A percentile compares a stretch with the other conserved stretches of the same genome.
phyloP scores from a whole-genome alignment of 1,284 basidiomycete species.

The Pterula multifida region DNA sequence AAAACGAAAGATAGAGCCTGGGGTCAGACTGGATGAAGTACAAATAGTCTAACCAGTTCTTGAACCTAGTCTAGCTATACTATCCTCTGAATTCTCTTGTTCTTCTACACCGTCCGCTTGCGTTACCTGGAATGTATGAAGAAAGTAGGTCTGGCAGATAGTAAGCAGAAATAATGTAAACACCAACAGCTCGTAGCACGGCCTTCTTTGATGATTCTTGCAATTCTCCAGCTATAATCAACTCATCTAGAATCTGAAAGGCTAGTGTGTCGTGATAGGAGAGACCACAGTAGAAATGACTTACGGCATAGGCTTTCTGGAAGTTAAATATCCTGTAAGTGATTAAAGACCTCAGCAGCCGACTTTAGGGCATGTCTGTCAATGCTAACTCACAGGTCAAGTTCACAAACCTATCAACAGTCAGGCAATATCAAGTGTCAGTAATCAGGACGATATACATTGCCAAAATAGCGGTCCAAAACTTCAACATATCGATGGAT shows the following conservation, averaged over 20 bases:
- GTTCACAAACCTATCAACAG: conserved; percentile 73
- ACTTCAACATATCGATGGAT: conserved; percentile 99
- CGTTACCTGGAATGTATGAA: conserved; percentile 41
- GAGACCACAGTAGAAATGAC: conserved; percentile 14
- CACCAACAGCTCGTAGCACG: conserved; percentile 73
- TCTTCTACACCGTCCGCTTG: conserved; percentile 73
- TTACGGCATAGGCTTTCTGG: conserved; percentile 90
- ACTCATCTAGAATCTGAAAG: conserved; percentile 83
- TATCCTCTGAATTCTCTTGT: conserved; percentile 71
- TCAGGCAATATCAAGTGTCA: conserved; percentile 2
- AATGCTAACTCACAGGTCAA: conserved; percentile 63
- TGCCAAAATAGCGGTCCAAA: conserved; percentile 98
- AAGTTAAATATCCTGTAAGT: conserved; percentile 86
- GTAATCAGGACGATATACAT: conserved; percentile 43
- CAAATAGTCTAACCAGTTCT: conserved; percentile 38
- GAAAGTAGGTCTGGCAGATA: background rate
- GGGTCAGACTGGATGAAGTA: background rate
- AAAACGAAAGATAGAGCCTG: background rate
- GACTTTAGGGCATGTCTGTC: conserved; percentile 5
- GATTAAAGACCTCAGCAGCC: no score
- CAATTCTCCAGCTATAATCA: conserved; percentile 95
- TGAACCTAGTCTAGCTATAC: conserved; percentile 61
- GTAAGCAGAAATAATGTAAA: background rate
- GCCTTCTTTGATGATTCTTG: conserved; percentile 99
- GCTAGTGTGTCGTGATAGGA: conserved; percentile 5